Base-by-base conservation (phyloP, 2,329 filamentous ascomycete species). In the Zymoseptoria pseudotritici region DNA sequence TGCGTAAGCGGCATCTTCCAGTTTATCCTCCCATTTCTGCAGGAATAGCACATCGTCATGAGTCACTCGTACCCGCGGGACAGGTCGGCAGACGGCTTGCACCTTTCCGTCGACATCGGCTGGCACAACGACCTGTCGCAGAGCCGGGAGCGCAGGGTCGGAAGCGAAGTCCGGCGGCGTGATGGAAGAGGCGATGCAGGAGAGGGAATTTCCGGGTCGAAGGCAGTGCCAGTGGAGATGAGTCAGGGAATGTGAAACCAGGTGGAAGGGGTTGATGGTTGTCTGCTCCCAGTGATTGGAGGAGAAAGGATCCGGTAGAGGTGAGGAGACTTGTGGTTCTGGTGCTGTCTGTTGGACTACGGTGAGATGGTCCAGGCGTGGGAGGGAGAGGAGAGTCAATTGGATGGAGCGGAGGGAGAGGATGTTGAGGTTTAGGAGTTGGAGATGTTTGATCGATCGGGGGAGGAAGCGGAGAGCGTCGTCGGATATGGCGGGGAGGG, bases 71-170 rank as follows among this genome's bases (percentile, higher is more conserved):
- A 83, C 76, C 29, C 79, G 78, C 29, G 82, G 81, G 3, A 80
- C 75, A 0, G 88, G 88, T 51, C 80, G 81, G 72, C 89, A 92
- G 1, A 91, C 79, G 1, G 78, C 75, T 73, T 92, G 89, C 63
- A 91, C 84, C 7, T 83, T 66, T 24, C 88, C 89, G 4, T 89
- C 82, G 1, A 86, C 82, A 64, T 92, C 89, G 59, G 84, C 84
- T 1, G 87, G 89, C 0, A 84, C 79, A 57, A 88, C 83, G 19
- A 91, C 74, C 1, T 70, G 76, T 9, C 76, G 77, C 9, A 92
- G 78, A 0, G 75, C 71, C 0, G 89, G 88, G 26, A 53, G 51
- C 6, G 21, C 17, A 10, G 22, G 17, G 24, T 9, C 22, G 6
- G 17, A 22, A 17, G 36, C 36, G 67, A 92, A 89, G 0, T 84